These are phyloP conservation scores for Beta corolliflora DNA, from an alignment of 179 eudicot species.

Conservation along the genomic window DNA sequence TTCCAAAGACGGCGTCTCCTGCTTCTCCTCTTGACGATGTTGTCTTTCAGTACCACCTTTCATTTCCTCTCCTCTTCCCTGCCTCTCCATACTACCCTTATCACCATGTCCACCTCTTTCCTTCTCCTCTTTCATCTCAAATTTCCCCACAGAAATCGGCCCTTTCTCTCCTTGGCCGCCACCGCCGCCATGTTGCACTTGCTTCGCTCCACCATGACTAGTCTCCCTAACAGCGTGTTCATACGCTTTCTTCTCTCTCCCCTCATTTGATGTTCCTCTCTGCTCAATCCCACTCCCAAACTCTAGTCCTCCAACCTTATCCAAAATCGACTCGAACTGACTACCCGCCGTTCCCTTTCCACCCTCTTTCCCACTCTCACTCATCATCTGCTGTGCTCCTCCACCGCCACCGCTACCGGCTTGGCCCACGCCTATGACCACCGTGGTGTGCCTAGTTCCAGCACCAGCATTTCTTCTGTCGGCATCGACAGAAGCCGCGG, in stretches of 20 bases:
- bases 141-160: background rate
- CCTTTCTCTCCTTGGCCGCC: background rate
- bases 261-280: background rate
- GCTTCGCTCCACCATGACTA: constrained; percentile 1
- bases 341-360: constrained; percentile 11
- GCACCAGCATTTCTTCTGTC: background rate
- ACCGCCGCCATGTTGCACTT: background rate
- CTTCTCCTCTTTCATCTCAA: constrained; percentile 11
- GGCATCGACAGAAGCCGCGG: background rate
- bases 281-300: background rate
- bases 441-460: constrained; percentile 17
- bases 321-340: constrained; percentile 40
- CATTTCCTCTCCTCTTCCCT: constrained; percentile 1
- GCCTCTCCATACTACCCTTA: background rate
- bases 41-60: background rate
- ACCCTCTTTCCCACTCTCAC: background rate
- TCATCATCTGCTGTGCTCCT: background rate
- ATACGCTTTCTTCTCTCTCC: constrained; percentile 7
- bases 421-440: constrained; percentile 20
- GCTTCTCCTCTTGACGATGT: background rate
- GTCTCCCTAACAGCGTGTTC: background rate
- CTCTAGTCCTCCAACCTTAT: constrained; percentile 27
- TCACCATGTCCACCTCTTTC: background rate
- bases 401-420: background rate
- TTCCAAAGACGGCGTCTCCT: constrained; percentile 37